A percentile compares a stretch with the other conserved stretches of the same genome.
Conservation (phyloP, 345 rosid species). For the Lepidium sativum region DNA sequence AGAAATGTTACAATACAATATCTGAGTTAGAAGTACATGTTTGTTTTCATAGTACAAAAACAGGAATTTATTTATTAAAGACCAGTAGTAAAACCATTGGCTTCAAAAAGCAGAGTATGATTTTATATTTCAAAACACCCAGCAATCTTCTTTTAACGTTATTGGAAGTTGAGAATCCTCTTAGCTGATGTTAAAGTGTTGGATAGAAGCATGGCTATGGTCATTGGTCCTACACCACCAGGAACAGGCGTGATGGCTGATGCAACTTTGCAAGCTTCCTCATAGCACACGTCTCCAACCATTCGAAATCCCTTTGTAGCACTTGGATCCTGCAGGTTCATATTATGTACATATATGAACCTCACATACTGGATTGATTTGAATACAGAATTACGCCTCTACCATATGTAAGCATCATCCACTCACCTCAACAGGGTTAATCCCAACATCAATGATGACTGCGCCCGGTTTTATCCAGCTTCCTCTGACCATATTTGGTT, state of each 20-base stretch:
- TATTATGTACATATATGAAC: neutral
- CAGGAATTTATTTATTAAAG: neutral
- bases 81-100: neutral
- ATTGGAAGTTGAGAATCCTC: slow-evolving; percentile 47
- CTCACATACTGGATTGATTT: neutral
- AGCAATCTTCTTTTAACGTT: slow-evolving; percentile 7
- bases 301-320: slow-evolving; percentile 56
- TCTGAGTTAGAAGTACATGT: neutral
- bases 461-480: slow-evolving; percentile 92
- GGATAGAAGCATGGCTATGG: slow-evolving; percentile 81
- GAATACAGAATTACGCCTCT: neutral
- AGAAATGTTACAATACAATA: neutral
- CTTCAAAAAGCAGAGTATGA: neutral
- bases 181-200: slow-evolving; percentile 75
- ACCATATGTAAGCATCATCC: neutral
- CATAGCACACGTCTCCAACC: slow-evolving; percentile 78
- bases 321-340: slow-evolving; percentile 40
- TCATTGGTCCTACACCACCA: slow-evolving; percentile 94
- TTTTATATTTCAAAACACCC: neutral
- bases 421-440: slow-evolving; percentile 69
- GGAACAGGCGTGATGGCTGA: slow-evolving; percentile 80
- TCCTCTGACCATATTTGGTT: slow-evolving; percentile 73
- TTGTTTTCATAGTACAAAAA: neutral
- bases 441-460: slow-evolving; percentile 83
- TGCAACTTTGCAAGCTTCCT: slow-evolving; percentile 70